Evolutionary conservation across 495 filamentous ascomycete species (phyloP).

Genomic region (Trichoderma erinaceum): DNA sequence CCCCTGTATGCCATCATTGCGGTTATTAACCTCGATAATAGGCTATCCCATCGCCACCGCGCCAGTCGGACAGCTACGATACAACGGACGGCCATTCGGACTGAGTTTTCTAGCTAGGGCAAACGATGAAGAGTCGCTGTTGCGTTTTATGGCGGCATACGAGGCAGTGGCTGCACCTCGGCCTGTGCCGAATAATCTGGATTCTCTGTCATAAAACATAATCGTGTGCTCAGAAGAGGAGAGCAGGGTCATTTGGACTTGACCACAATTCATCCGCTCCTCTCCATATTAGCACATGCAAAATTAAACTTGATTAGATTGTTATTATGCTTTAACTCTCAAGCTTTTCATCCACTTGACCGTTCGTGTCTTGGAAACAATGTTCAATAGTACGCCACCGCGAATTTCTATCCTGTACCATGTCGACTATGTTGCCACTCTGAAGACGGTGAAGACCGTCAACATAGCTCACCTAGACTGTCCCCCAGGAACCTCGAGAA

Average conservation of each 20-base stretch:
- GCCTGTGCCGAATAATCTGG: constrained; percentile 17
- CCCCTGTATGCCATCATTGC: not conserved
- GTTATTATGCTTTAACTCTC: no score
- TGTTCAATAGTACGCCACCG: not conserved
- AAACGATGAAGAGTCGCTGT: constrained; percentile 23
- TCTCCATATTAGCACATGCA: not conserved
- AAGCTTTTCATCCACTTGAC: no score
- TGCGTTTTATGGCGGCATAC: constrained; percentile 28
- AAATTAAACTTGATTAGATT: no score
- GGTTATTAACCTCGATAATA: constrained; percentile 14
- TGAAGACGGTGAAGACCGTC: no score
- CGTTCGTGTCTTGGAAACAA: no score
- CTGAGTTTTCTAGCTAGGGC: constrained; percentile 25
- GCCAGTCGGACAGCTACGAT: constrained; percentile 29
- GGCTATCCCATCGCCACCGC: constrained; percentile 33
- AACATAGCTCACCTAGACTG: no score
- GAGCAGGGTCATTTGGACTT: not conserved
- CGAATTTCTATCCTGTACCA: not conserved
- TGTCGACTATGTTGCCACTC: no score
- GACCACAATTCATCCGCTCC: not conserved
- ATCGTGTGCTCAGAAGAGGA: not conserved
- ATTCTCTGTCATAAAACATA: not conserved
- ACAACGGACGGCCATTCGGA: constrained; percentile 32
- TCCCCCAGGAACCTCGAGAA: no score
- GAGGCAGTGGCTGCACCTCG: constrained; percentile 23